Evolutionary conservation across 2,329 filamentous ascomycete species (phyloP).

Genomic region (Lachnellula arida): DNA sequence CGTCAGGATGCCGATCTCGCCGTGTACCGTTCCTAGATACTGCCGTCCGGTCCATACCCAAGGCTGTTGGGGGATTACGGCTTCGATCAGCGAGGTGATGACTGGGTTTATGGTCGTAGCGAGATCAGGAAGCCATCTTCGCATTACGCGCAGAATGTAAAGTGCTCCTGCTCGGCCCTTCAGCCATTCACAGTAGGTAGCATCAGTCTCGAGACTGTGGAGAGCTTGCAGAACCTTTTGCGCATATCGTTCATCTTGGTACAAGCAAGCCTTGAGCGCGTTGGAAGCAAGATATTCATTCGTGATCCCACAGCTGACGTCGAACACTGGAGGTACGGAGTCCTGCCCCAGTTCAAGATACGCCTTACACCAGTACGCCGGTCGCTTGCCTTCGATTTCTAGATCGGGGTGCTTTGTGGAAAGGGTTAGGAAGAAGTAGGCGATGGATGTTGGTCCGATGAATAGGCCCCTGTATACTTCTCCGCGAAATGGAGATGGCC

Average conservation of each 20-base stretch:
- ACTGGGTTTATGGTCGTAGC: conserved; percentile 46
- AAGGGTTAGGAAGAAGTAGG: conserved; percentile 50
- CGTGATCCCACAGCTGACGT: conserved; percentile 6
- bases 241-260: conserved; percentile 3
- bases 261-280: conserved; percentile 7
- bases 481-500: conserved; percentile 1
- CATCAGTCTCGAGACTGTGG: neutral
- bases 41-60: conserved; percentile 62
- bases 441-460: conserved; percentile 50
- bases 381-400: conserved; percentile 31
- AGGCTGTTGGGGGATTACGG: conserved; percentile 48
- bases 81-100: conserved; percentile 52
- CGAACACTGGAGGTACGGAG: neutral
- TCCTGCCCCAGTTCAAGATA: conserved; percentile 11
- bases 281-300: conserved; percentile 13
- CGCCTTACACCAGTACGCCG: conserved; percentile 7
- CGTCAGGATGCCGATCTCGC: conserved; percentile 65
- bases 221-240: conserved; percentile 5
- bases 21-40: conserved; percentile 64
- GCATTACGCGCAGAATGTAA: conserved; percentile 56
- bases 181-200: conserved; percentile 11
- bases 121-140: conserved; percentile 41
- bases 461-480: conserved; percentile 39
- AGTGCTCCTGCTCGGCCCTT: conserved; percentile 63
- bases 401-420: conserved; percentile 42